Percentiles rank a stretch among this genome's conserved stretches.
Evolutionary conservation across 2,329 filamentous ascomycete species (phyloP).

Genomic region (Emergomyces pasteurianus): DNA sequence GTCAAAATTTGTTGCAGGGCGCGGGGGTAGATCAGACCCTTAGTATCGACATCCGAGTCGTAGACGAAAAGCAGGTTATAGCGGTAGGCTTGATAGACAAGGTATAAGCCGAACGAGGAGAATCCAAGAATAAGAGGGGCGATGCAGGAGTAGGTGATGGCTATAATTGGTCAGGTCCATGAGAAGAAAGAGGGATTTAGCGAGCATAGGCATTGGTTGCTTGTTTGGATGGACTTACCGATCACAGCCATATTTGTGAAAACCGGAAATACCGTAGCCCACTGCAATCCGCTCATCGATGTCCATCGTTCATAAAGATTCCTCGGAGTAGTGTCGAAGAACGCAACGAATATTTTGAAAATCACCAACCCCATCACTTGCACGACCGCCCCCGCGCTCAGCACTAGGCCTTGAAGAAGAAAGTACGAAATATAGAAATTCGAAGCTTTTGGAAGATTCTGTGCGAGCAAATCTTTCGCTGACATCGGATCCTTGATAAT

Average conservation of each 20-base stretch:
- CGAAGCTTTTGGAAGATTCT: constrained; percentile 69
- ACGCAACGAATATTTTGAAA: constrained; percentile 59
- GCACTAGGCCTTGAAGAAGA: constrained; percentile 72
- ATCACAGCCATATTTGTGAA: constrained; percentile 72
- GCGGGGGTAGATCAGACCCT: constrained; percentile 76
- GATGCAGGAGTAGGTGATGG: constrained; percentile 76
- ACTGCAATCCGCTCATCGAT: constrained; percentile 60
- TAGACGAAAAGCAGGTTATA: constrained; percentile 86
- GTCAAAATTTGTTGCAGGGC: constrained; percentile 74
- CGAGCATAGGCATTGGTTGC: background rate
- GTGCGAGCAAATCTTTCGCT: constrained; percentile 55
- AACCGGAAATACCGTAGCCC: constrained; percentile 73
- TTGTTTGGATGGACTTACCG: constrained; percentile 36
- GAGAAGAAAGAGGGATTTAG: background rate
- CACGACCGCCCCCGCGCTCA: constrained; percentile 60
- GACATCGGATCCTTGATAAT: constrained; percentile 54
- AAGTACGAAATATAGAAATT: constrained; percentile 97
- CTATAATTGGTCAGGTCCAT: constrained; percentile 29
- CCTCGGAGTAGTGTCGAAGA: constrained; percentile 62
- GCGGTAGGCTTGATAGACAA: constrained; percentile 78
- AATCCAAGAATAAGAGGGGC: constrained; percentile 76
- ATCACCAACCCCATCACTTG: constrained; percentile 61
- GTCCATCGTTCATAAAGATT: constrained; percentile 66
- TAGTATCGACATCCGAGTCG: constrained; percentile 70
- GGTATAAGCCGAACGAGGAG: constrained; percentile 60